These are phyloP conservation scores for Grosmannia clavigera DNA, from an alignment of 2,329 filamentous ascomycete genomes.

Conservation along the genomic window DNA sequence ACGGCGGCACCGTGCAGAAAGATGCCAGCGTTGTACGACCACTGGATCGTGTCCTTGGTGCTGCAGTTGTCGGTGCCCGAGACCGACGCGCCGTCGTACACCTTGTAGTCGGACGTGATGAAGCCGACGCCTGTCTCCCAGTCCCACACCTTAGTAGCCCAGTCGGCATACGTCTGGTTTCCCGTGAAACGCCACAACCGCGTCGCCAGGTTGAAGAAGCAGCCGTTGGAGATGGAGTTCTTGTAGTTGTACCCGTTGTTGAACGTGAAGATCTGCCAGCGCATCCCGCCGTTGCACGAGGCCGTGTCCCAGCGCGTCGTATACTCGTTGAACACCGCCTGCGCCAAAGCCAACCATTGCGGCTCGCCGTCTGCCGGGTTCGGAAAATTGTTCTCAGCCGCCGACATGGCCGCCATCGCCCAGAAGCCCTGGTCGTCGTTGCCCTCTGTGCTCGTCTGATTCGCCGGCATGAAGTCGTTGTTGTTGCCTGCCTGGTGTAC, in stretches of 20 bases:
- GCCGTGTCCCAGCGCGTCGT: conserved; percentile 54
- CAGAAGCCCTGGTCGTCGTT: conserved; percentile 78
- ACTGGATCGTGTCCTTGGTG: conserved; percentile 45
- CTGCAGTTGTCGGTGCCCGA: conserved; percentile 32
- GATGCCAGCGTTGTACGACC: conserved; percentile 59
- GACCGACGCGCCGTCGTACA: conserved; percentile 44
- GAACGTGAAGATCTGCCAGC: conserved; percentile 76
- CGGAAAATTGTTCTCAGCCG: conserved; percentile 64
- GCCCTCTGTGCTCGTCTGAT: conserved; percentile 48
- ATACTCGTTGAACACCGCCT: conserved; percentile 73
- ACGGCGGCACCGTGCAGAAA: conserved; percentile 49
- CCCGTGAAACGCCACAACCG: conserved; percentile 67
- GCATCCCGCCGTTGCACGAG: conserved; percentile 60
- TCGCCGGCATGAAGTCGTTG: conserved; percentile 52
- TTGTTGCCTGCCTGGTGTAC: conserved; percentile 48
- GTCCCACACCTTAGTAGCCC: conserved; percentile 59
- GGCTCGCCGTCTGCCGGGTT: conserved; percentile 50
- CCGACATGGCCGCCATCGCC: conserved; percentile 70
- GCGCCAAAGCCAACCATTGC: conserved; percentile 66
- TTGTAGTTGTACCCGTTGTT: conserved; percentile 62
- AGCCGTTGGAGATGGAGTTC: conserved; percentile 56
- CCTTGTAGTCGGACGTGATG: conserved; percentile 39
- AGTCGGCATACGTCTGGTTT: conserved; percentile 65
- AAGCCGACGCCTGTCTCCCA: conserved; percentile 47
- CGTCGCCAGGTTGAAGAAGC: conserved; percentile 57